Base-by-base conservation (phyloP, 805 yeast species). In the Candida michaelii region DNA sequence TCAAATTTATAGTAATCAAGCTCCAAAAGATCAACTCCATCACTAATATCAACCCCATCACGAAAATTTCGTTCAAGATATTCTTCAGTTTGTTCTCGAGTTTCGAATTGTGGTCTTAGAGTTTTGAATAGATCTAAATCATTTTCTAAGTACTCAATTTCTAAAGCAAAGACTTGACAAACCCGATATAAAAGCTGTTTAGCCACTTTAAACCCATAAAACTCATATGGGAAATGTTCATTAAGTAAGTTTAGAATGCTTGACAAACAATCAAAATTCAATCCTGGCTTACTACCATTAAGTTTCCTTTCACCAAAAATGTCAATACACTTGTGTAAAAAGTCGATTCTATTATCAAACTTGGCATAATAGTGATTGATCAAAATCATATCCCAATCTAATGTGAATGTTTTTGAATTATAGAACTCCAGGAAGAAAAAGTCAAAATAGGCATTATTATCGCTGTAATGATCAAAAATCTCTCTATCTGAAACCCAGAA, bases 351-450 rank as follows among this genome's bases (percentile, higher is more conserved):
- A 33, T 34, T 24, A 7, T 3, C 9, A 24, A 36, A 47, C 15
- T 37, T 35, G 5, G 30, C 5, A 21, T 44, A 47, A 8, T 23
- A 35, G 1, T 14, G 21, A 15, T 42, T 13, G 13, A 47, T 23
- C 8, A 44, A 14, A 16, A 3, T n/a, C n/a, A n/a, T 14, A 4
- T 47, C 50, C 50, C 50, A 46, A 18, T 39, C 34, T 4, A 40
- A 34, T 13, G 13, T n/a, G n/a, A n/a, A n/a, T 10, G 21, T 21
- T n/a, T 34, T 19, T 6, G 11, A 10, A n/a, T 17, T 7, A 14
- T 21, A 5, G 12, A 7, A 34, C 14, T 12, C 18, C 11, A n/a
- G 4, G 5, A 11, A 23, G 7, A 31, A 6, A 14, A 8, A 7
- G 5, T 31, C 24, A 15, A 15, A 7, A 18, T 21, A 19, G 3